Evolutionary conservation across 2,329 filamentous ascomycete species (phyloP), one percentile per base, ranked within the genome.

Genomic region (Plectosphaerella cucumerina): DNA sequence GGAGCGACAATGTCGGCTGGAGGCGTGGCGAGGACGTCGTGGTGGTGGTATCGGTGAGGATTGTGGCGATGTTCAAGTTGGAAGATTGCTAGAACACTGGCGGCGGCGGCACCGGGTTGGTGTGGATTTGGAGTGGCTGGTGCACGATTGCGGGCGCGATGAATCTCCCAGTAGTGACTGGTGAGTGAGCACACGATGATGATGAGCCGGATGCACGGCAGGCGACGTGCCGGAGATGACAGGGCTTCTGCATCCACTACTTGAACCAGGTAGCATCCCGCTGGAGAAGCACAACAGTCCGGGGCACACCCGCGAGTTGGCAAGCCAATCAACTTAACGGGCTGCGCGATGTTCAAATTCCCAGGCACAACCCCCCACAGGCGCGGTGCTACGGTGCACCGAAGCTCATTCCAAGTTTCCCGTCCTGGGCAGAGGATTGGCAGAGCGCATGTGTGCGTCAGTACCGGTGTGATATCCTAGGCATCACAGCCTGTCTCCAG

Each of bases 251-350:
- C 35, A n/a, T 37, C 15, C 14, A 17, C 35, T 37, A 14, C 35
- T 37, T 18, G 17, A 37, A 17, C 39, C 39, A 17, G 3, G 39
- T 42, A 17, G 39, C n/a, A 18, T n/a, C 14, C 9, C 35, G 35
- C 17, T 31, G 26, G 26, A 31, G 26, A 31, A 4, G 8, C 2
- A 31, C 26, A 31, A 31, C 26, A 11, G 26, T 31, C 26, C 12
- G 26, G 12, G 6, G 26, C 26, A 31, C 26, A 31, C 26, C 8
- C 8, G 26, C 9, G 26, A 31, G 26, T 6, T 39, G 4, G 31
- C 18, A 35, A 21, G 45, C 45, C 45, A 47, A 47, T 47, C 45
- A 35, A 39, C 45, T 47, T 47, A 47, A 47, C 34, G 45, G 39
- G 39, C n/a, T 42, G 39, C n/a, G 10, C 39, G 17, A 17, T 20